Base-by-base conservation (phyloP, 495 filamentous ascomycete genomes). In the Talaromyces adpressus region DNA sequence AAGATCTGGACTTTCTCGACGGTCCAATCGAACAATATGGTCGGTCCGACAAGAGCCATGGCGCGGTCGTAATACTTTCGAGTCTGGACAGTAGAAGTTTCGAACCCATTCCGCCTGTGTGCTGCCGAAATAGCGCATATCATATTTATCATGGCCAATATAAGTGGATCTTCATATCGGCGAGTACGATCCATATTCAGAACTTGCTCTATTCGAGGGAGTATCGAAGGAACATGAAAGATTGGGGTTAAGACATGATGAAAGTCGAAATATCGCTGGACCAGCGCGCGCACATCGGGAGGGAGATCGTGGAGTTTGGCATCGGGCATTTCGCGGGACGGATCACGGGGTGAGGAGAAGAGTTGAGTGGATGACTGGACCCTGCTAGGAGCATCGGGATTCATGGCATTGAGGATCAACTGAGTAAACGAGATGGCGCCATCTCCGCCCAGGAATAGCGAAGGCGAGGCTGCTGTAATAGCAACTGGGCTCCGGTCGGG, bases 301-400 rank as follows among this genome's bases (percentile, higher is more conserved):
- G 60, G 60, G 2, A 62, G 45, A 49, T 62, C 60, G 45, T 62
- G 41, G 9, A 62, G 60, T 62, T 62, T 62, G 39, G 60, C 45
- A 53, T 62, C 60, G n/a, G 60, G 60, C 60, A 62, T 62, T 52
- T 62, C 60, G 41, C 60, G 41, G n/a, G 60, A 62, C 8, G 60
- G 41, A 62, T 62, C 60, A 36, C 60, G 60, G n/a, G 60, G 60
- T 53, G 60, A 62, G 11, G 60, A 29, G 47, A 62, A 62, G 45
- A 62, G 8, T 62, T 62, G 60, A n/a, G 27, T 61, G 39, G 60
- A 34, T 34, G 60, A 62, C 14, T 62, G 60, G 27, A 62, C 60
- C 25, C 45, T 51, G 27, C 41, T 34, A 11, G 60, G 60, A 16
- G 60, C 41, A 34, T 49, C 60, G 8, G 60, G 60, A 22, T 62